Evolutionary conservation across 306 rosid species (phyloP).

Genomic region (Canavalia gladiata): DNA sequence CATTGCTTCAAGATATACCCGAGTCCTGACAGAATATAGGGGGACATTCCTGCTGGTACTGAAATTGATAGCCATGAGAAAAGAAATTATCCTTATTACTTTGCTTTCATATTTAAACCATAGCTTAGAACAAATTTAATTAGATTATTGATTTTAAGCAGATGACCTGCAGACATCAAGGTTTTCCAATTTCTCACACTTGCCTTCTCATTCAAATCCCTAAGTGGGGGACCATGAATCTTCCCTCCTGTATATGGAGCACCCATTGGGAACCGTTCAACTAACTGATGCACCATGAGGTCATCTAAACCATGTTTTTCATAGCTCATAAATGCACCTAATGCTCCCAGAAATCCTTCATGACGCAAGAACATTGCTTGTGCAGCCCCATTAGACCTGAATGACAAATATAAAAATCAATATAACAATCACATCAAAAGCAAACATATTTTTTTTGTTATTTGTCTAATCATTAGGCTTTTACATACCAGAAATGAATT

Average conservation of each 20-base stretch:
- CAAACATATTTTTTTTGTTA: not conserved
- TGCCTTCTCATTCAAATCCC: conserved; percentile 91
- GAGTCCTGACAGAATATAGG: conserved; percentile 7
- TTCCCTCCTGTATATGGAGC: conserved; percentile 88
- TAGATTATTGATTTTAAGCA: conserved; percentile 16
- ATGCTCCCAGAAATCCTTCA: conserved; percentile 88
- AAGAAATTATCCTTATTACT: not conserved
- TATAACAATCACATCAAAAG: conserved; percentile 8
- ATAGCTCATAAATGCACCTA: conserved; percentile 96
- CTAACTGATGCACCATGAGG: conserved; percentile 86
- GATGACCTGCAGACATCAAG: conserved; percentile 25
- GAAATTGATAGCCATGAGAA: not conserved
- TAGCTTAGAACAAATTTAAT: not conserved
- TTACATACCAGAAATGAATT: conserved; percentile 74
- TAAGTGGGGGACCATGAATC: conserved; percentile 87
- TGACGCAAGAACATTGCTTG: conserved; percentile 93
- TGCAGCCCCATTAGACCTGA: conserved; percentile 87
- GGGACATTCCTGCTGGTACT: conserved; percentile 2
- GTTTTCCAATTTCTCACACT: conserved; percentile 53
- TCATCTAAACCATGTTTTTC: conserved; percentile 93
- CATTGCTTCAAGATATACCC: conserved; percentile 34
- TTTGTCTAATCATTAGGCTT: not conserved
- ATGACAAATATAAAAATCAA: conserved; percentile 41
- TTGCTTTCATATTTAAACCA: conserved; percentile 38
- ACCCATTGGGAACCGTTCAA: conserved; percentile 94